Conservation (phyloP, 495 filamentous ascomycete genomes). For the Aspergillus ostianus region DNA sequence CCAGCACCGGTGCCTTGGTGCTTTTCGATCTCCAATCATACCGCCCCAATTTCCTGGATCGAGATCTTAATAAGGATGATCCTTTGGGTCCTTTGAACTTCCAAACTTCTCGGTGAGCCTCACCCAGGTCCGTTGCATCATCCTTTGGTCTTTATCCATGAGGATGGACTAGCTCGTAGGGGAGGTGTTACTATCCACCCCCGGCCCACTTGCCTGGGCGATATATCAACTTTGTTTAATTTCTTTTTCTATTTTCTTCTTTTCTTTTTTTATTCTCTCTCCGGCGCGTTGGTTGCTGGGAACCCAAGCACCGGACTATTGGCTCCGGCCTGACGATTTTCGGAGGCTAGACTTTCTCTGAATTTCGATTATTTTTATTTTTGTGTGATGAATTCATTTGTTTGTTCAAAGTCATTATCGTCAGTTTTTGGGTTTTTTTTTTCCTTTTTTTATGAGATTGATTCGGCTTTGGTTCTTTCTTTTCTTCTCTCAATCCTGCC, state of each 20-base stretch:
- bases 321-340: background rate
- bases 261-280: background rate
- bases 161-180: background rate
- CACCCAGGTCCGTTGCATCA: background rate
- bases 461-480: background rate
- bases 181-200: background rate
- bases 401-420: constrained; percentile 1
- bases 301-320: background rate
- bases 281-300: background rate
- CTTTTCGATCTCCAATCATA: constrained; percentile 1
- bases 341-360: background rate
- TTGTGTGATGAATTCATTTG: constrained; percentile 8
- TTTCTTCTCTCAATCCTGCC: background rate
- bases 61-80: background rate
- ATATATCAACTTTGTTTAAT: background rate
- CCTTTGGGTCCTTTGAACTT: background rate
- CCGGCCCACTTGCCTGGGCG: background rate
- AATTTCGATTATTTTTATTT: constrained; percentile 1
- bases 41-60: constrained; percentile 1
- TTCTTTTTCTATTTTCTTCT: background rate
- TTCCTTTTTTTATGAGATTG: background rate
- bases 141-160: background rate
- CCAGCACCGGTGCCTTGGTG: constrained; percentile 1
- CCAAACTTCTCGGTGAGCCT: background rate
- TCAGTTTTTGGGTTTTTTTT: constrained; percentile 9